Evolutionary conservation across 768 basidiomycete species (phyloP), one percentile per base, ranked within the genome.

Genomic region (Russula foetens): DNA sequence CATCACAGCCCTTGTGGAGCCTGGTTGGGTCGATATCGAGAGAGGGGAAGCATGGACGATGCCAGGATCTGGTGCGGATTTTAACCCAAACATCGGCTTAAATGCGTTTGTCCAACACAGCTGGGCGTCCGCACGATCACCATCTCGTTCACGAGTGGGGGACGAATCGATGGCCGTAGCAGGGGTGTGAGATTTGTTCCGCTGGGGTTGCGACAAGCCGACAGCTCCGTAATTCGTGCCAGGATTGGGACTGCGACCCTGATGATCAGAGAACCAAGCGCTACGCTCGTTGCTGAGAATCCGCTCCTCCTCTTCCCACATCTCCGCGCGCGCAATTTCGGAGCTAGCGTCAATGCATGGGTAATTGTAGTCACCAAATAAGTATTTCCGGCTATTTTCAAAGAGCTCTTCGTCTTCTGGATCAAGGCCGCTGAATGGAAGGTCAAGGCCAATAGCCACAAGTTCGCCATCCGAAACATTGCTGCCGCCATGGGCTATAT

Each of bases 281-380:
- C 84, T 81, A 59, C 88, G 80, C 72, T 86, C 85, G 64, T 91
- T 83, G 47, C 83, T 75, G 65, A 95, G 69, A 38, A 94, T 85
- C 43, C 89, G 80, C 69, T 95, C 90, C 71, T 97, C 93, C 67
- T 92, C 90, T 58, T 85, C 82, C 84, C 90, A 89, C 71, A 90
- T 86, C 48, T 75, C 70, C 33, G 74, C 73, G 62, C 83, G 75
- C 21, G 88, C 90, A 19, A 72, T 67, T 72, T 94, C 90, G 26
- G 86, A 83, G 73, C 89, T 93, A 50, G 91, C 88, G 67, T 96
- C 94, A 62, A 94, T 85, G 57, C 83, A 84, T 0, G 93, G 94
- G 69, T 95, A 96, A 68, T 90, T 82, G 70, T 93, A 92, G 73
- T 95, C 90, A 5, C 92, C 92, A 66, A 93, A 98, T 26, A 95